These are phyloP conservation scores for Pachysandra terminalis DNA, from an alignment of 164 flowering plant species.

Conservation along the genomic window DNA sequence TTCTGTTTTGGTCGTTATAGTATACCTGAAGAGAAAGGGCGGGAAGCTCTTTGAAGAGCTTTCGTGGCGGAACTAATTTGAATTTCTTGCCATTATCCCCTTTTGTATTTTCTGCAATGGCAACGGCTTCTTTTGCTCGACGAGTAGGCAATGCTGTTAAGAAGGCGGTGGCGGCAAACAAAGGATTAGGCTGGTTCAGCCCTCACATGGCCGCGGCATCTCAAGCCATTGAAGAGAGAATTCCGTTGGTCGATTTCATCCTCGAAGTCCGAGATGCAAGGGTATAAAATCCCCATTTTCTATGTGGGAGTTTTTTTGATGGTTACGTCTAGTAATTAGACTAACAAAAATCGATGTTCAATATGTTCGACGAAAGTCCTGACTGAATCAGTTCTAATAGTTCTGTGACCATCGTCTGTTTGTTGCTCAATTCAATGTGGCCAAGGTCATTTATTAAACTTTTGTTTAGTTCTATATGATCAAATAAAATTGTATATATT, in stretches of 20 bases:
- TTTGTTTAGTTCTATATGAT: not conserved
- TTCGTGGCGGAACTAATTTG: not conserved
- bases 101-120: conserved; percentile 21
- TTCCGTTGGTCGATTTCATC: conserved; percentile 63
- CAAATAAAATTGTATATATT: not conserved
- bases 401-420: not conserved
- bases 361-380: conserved; percentile 42
- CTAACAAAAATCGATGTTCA: not conserved
- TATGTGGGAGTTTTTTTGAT: not conserved
- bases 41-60: not conserved
- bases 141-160: conserved; percentile 34
- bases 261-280: conserved; percentile 85
- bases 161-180: conserved; percentile 23
- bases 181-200: conserved; percentile 47
- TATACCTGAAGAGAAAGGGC: not conserved
- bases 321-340: no score
- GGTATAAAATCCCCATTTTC: conserved; percentile 30
- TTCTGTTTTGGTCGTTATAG: not conserved
- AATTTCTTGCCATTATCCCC: not conserved
- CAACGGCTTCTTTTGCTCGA: conserved; percentile 27
- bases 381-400: not conserved
- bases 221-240: conserved; percentile 61
- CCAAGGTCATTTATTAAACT: not conserved
- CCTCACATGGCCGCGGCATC: conserved; percentile 86
- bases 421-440: not conserved